Evolutionary conservation across 306 rosid species (phyloP), one percentile per base, ranked within the genome.

Genomic region (Amphicarpaea edgeworthii): DNA sequence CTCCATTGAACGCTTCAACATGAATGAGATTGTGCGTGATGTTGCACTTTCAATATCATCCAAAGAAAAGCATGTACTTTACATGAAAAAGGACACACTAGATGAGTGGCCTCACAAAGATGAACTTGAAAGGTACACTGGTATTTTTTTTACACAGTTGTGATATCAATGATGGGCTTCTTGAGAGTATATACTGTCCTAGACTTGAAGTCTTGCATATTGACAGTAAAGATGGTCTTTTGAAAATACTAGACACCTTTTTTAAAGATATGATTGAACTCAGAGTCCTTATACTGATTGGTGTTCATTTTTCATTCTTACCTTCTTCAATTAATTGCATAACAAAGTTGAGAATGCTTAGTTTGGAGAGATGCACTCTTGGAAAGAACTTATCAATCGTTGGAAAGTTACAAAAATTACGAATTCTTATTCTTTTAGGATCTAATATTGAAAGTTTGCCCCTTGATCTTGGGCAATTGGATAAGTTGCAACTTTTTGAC

Each of bases 51-150:
- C 79, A n/a, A 74, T 74, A 61, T 37, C 71, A 47, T 32, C 43
- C 7, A 46, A 74, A 23, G 79, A 45, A 43, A 16, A 61, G 0
- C 37, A 74, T 20, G 46, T 15, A 1, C 3, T 61, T 61, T n/a
- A 21, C 1, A 9, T 46, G 71, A 61, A 19, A 59, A 61, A 61
- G 7, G 49, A 1, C 2, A 61, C 17, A 61, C 21, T 74, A 12
- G 49, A 74, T 20, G 79, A 74, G 10, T 74, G 79, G 79, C 79
- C 79, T 17, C 68, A 58, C 20, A 7, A 73, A 26, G 70, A 61
- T 62, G 26, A 30, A 9, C 61, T 74, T 11, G 62, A 74, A 9
- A 61, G 71, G 38, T 61, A 8, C 32, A 46, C 71, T 7, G 49
- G 50, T 20, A 61, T 74, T 2, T 30, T 40, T n/a, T 30, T 4